Base-by-base conservation (phyloP, 352 stramenopile genomes). In the Albugo candida region DNA sequence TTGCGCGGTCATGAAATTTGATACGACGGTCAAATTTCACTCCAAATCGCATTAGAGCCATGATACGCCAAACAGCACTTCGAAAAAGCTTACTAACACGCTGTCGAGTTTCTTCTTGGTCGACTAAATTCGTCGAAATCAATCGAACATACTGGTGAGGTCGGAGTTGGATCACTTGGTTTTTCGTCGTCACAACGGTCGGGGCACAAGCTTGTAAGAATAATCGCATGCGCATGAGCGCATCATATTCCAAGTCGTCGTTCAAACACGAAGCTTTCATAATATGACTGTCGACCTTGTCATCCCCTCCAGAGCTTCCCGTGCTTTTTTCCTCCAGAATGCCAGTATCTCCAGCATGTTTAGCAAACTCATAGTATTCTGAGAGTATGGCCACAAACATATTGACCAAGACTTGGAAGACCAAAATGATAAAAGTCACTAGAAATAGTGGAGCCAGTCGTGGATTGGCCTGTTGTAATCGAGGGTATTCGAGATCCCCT, bases 331-430 rank as follows among this genome's bases (percentile, higher is more conserved):
- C 24, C 3, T 43, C 38, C 3, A 24, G 17, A 43, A 8, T 43
- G 37, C 63, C 67, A 16, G 56, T 67, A 2, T 57, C 69, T 47
- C 79, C 72, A 55, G 82, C 75, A 40, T 85, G 81, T 58, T 86
- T 89, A 1, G 75, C 77, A 5, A 64, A 70, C 55, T 86, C 71
- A 56, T 92, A 89, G 47, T 88, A 92, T 50, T 92, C 76, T 0
- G 72, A 88, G 1, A 92, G 56, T 68, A 92, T 89, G 1, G 79
- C 79, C 41, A 92, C 74, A 61, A 92, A 92, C 79, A 92, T 92
- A 50, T 92, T 92, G 13, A 92, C 79, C 27, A 87, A 49, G 41
- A 92, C 85, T 52, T 88, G 76, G 54, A 86, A 84, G 14, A 89
- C 72, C 31, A 88, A 56, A 41, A 92, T 73, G 38, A 92, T 71